Percentiles rank a stretch among this genome's conserved stretches.
These are phyloP conservation scores for Geotrichum candidum DNA, from an alignment of 1,139 yeast species.

Conservation along the genomic window DNA sequence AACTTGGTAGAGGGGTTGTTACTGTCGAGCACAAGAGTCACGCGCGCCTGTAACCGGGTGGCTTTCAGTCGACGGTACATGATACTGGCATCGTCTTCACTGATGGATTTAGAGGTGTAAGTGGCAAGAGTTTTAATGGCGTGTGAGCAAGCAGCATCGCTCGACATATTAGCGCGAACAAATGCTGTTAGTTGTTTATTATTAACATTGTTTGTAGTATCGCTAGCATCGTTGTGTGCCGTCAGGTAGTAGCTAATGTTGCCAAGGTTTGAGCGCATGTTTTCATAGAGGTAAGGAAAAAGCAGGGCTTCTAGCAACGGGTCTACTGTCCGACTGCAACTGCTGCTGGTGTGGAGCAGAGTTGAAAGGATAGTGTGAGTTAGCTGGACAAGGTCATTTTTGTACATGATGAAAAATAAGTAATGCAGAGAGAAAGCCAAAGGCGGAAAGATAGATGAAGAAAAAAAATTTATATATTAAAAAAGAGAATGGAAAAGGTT, in stretches of 20 bases:
- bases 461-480: no score
- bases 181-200: slow-evolving; percentile 8
- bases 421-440: no score
- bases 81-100: background rate
- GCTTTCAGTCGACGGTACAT: slow-evolving; percentile 3
- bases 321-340: background rate
- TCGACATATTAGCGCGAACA: slow-evolving; percentile 7
- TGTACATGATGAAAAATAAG: background rate
- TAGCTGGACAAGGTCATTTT: background rate
- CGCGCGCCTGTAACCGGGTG: slow-evolving; percentile 2
- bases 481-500: background rate
- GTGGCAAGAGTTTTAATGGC: background rate
- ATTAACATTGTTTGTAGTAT: background rate
- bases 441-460: background rate
- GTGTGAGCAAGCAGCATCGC: slow-evolving; percentile 8
- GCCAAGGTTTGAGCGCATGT: background rate
- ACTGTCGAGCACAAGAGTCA: slow-evolving; percentile 15
- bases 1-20: background rate
- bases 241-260: background rate
- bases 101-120: background rate
- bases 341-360: background rate
- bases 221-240: background rate
- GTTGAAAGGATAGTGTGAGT: background rate
- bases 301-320: background rate
- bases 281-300: background rate